Evolutionary conservation across 129 eudicot species (phyloP).

Genomic region (Dittrichia graveolens): DNA sequence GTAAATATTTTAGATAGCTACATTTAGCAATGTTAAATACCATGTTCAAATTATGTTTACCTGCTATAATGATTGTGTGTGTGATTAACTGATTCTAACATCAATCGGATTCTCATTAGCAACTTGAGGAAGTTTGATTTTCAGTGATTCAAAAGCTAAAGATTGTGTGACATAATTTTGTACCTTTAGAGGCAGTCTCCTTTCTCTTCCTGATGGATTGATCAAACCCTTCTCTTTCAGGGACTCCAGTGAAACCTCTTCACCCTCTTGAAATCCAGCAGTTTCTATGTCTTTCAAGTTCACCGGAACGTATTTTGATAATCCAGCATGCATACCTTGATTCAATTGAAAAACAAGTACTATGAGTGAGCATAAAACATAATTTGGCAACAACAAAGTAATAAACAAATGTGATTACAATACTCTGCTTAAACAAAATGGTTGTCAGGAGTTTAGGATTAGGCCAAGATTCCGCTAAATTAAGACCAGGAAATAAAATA

Average conservation of each 20-base stretch:
- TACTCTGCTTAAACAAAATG: neutral
- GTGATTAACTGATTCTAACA: neutral
- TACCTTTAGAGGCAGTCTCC: conserved; percentile 92
- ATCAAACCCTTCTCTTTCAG: conserved; percentile 75
- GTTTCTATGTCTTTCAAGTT: conserved; percentile 78
- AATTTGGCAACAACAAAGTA: neutral
- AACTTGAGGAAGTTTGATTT: neutral
- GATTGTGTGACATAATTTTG: neutral
- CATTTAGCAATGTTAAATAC: neutral
- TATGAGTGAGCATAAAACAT: conserved; percentile 4
- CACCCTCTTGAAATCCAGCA: conserved; percentile 89
- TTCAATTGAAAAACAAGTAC: neutral
- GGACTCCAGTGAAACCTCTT: conserved; percentile 92
- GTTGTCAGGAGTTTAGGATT: neutral
- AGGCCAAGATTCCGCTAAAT: neutral
- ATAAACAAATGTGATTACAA: neutral
- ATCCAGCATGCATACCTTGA: conserved; percentile 87
- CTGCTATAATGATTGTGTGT: neutral
- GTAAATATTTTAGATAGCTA: neutral
- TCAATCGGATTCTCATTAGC: neutral
- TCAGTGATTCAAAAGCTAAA: neutral
- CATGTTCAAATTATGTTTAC: neutral
- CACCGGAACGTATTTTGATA: conserved; percentile 87
- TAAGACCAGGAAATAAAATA: too few relatives aligned
- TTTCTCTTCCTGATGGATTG: conserved; percentile 97